Percentiles rank a stretch among this genome's conserved stretches.
These are phyloP conservation scores for Amanita molliuscula DNA, from an alignment of 768 basidiomycete species.

Conservation along the genomic window DNA sequence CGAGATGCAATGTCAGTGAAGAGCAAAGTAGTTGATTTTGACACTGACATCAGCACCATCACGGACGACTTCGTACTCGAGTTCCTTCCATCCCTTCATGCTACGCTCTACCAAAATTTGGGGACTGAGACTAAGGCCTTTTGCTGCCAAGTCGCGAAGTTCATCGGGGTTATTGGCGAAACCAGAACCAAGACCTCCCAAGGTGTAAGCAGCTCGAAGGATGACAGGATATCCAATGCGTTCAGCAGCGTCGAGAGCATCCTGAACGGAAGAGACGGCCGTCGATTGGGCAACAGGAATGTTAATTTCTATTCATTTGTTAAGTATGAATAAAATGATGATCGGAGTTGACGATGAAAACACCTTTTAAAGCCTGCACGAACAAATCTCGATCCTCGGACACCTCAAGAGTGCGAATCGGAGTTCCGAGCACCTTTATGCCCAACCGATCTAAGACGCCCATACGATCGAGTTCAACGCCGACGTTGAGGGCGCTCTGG, in stretches of 20 bases:
- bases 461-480: conserved; percentile 94
- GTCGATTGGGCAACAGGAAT: conserved; percentile 94
- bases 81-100: conserved; percentile 99
- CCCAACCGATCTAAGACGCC: conserved; percentile 89
- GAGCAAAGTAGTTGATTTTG: conserved; percentile 1
- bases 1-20: conserved; percentile 8
- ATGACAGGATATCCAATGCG: conserved; percentile 96
- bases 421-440: conserved; percentile 90
- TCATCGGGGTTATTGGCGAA: conserved; percentile 95
- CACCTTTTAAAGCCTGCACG: conserved; percentile 92
- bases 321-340: not conserved
- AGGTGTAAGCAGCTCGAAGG: conserved; percentile 90
- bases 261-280: conserved; percentile 92
- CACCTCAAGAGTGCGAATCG: conserved; percentile 88
- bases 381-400: conserved; percentile 97
- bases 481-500: conserved; percentile 95
- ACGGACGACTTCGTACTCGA: conserved; percentile 98
- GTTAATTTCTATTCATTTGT: conserved; percentile 66
- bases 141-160: conserved; percentile 88
- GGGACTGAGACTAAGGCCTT: conserved; percentile 81
- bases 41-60: conserved; percentile 87
- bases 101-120: conserved; percentile 96
- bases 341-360: conserved; percentile 14
- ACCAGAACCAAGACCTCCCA: conserved; percentile 96
- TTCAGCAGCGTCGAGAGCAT: conserved; percentile 84